Percentiles rank a stretch among this genome's conserved stretches.
phyloP scores from a whole-genome alignment of 441 rosid species.

The Euphorbia schlechtendalii region DNA sequence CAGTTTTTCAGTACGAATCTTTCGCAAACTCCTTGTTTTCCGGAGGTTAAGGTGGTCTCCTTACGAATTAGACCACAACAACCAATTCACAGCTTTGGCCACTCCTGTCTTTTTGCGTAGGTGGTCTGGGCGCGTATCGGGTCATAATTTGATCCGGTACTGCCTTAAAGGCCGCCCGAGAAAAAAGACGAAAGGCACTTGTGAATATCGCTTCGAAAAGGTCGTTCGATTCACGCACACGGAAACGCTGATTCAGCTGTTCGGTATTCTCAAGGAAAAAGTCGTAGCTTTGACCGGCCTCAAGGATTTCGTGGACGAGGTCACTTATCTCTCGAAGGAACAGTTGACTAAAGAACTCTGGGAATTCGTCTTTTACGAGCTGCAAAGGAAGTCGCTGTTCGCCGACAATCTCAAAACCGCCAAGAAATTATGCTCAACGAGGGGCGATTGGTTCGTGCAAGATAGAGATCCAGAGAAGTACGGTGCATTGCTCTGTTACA shows the following conservation, averaged over 20 bases:
- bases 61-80: neutral
- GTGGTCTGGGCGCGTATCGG: neutral
- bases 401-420: neutral
- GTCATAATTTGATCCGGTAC: neutral
- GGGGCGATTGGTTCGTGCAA: conserved; percentile 1
- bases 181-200: too few species aligned
- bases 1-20: too few species aligned
- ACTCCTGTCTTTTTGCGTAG: neutral
- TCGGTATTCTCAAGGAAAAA: neutral
- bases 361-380: neutral
- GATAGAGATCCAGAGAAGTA: neutral
- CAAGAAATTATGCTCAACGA: neutral
- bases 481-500: conserved; percentile 3
- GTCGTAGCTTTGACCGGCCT: neutral
- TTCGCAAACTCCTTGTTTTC: neutral
- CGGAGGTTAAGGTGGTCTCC: neutral
- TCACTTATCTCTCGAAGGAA: neutral
- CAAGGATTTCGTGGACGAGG: neutral
- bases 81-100: neutral
- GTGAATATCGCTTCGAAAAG: too few species aligned
- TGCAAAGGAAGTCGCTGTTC: neutral
- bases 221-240: too few species aligned
- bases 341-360: neutral
- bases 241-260: neutral
- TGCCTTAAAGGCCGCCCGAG: neutral